A percentile compares a stretch with the other conserved stretches of the same genome.
Evolutionary conservation across 169 alveolate genomes (phyloP).

Genomic region (Eimeria praecox): DNA sequence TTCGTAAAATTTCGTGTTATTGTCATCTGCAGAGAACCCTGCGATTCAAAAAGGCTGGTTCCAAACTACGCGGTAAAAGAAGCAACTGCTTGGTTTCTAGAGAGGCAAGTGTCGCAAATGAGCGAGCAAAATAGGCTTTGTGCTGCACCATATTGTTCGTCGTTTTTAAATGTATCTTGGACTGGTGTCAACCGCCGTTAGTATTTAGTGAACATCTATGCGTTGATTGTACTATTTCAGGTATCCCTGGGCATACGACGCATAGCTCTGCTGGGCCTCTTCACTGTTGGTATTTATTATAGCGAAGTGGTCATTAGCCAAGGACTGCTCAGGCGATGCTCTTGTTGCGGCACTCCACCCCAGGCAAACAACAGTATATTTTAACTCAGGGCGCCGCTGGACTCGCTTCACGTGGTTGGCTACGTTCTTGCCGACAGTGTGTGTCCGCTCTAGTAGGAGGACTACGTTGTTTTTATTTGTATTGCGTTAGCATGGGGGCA

Average conservation of each 20-base stretch:
- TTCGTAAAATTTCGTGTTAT: background rate
- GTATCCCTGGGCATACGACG: conserved; percentile 75
- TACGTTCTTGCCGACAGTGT: background rate
- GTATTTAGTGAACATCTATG: background rate
- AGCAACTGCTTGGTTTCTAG: conserved; percentile 89
- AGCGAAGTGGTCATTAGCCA: background rate
- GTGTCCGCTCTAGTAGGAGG: background rate
- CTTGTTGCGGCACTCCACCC: background rate
- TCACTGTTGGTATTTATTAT: background rate
- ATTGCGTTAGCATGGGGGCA: background rate
- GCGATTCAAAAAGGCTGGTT: conserved; percentile 81
- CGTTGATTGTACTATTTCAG: background rate
- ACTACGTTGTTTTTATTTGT: background rate
- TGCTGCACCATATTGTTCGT: background rate
- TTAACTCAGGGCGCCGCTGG: background rate
- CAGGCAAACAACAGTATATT: background rate
- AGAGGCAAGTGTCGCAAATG: conserved; percentile 77
- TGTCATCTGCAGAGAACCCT: conserved; percentile 85
- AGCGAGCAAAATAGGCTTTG: background rate
- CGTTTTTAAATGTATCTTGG: background rate
- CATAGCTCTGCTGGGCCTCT: conserved; percentile 25
- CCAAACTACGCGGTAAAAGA: conserved; percentile 92
- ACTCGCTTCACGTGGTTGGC: background rate
- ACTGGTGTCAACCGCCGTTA: background rate
- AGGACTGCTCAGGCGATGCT: background rate